These are phyloP conservation scores for Lactarius quietus DNA, from an alignment of 768 basidiomycete species.

Conservation along the genomic window DNA sequence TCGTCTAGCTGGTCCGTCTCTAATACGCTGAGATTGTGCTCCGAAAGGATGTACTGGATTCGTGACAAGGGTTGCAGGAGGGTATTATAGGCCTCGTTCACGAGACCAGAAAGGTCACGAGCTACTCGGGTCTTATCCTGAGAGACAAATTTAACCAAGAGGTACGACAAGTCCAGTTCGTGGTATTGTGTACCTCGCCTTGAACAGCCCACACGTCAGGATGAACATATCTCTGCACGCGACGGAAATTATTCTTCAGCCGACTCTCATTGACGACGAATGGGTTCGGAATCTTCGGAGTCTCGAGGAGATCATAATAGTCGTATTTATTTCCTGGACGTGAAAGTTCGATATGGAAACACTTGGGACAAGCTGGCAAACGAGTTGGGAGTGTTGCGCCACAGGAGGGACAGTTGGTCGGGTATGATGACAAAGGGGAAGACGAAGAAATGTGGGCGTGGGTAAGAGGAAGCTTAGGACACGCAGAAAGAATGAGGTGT, in stretches of 20 bases:
- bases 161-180: background rate
- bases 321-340: slow-evolving; percentile 50
- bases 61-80: slow-evolving; percentile 70
- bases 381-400: slow-evolving; percentile 53
- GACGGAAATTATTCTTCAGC: slow-evolving; percentile 63
- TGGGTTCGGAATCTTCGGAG: slow-evolving; percentile 60
- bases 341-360: slow-evolving; percentile 61
- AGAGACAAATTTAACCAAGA: slow-evolving; percentile 1
- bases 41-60: slow-evolving; percentile 74
- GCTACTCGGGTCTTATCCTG: slow-evolving; percentile 60
- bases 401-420: slow-evolving; percentile 57
- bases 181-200: slow-evolving; percentile 44
- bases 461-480: background rate
- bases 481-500: background rate
- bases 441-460: background rate
- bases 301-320: slow-evolving; percentile 66
- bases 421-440: background rate
- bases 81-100: slow-evolving; percentile 81
- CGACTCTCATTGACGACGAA: slow-evolving; percentile 61
- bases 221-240: slow-evolving; percentile 74
- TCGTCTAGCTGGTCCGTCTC: slow-evolving; percentile 77
- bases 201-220: slow-evolving; percentile 81
- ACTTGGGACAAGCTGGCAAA: slow-evolving; percentile 73
- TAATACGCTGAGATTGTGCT: slow-evolving; percentile 51
- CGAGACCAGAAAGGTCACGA: slow-evolving; percentile 60